Conservation (phyloP, 305 asterid genomes). For the Withania somnifera region DNA sequence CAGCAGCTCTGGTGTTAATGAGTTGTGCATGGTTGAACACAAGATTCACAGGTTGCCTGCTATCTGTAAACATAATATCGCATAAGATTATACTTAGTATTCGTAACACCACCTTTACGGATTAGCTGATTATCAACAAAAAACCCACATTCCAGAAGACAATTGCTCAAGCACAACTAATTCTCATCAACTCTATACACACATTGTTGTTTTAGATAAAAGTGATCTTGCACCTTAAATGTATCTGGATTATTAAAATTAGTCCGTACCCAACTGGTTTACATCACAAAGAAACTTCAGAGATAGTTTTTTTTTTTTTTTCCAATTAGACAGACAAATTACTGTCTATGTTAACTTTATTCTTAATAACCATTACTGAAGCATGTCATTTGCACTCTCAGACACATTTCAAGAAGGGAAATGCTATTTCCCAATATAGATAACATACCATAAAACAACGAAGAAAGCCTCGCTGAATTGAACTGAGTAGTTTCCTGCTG, state of each 20-base stretch:
- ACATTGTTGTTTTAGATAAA: neutral
- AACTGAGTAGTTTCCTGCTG: conserved; percentile 57
- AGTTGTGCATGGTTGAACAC: conserved; percentile 31
- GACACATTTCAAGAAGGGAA: neutral
- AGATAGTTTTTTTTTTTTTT: neutral
- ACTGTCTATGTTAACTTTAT: neutral
- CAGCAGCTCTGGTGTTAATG: conserved; percentile 28
- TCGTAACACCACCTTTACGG: neutral
- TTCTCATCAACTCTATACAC: neutral
- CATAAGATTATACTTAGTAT: neutral
- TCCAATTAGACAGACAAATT: neutral
- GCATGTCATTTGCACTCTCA: neutral
- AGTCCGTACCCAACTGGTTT: neutral
- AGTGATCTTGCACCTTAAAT: neutral
- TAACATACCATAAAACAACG: conserved; percentile 51
- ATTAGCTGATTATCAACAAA: neutral
- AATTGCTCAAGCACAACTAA: neutral
- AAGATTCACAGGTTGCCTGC: conserved; percentile 46
- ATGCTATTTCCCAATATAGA: neutral
- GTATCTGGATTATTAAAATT: neutral
- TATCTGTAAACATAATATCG: conserved; percentile 29
- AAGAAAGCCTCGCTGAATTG: conserved; percentile 37
- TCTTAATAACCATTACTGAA: neutral
- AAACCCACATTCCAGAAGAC: neutral
- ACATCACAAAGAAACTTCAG: neutral